Conservation (phyloP, 208 protist genomes). For the Leishmania braziliensis region DNA sequence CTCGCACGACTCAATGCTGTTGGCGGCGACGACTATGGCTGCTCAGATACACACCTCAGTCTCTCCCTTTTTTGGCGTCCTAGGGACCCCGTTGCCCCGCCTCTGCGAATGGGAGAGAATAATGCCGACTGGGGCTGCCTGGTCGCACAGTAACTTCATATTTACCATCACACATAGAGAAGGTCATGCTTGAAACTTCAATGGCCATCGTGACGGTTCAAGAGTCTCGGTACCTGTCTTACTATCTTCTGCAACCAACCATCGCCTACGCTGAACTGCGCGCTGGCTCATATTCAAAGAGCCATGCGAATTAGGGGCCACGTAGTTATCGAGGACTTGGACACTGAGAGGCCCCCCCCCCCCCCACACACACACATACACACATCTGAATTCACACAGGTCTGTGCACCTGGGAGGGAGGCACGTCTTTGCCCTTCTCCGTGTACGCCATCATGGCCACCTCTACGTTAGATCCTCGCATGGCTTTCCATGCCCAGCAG, state of each 20-base stretch:
- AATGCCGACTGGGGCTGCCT: background rate
- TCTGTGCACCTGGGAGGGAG: background rate
- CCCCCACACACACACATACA: background rate
- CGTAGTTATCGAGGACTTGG: background rate
- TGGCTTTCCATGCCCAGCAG: slow-evolving; percentile 80
- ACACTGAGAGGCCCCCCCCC: background rate
- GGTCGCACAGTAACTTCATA: background rate
- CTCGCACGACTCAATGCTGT: background rate
- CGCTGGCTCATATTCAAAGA: background rate
- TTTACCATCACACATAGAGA: background rate
- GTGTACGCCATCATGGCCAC: slow-evolving; percentile 44
- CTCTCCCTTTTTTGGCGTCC: background rate
- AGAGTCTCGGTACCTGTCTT: background rate
- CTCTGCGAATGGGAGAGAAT: background rate
- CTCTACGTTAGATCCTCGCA: slow-evolving; percentile 74
- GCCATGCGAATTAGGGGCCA: background rate
- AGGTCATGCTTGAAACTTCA: background rate
- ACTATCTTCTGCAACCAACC: background rate
- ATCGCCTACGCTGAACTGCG: background rate
- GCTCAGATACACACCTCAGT: background rate
- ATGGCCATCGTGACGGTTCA: background rate
- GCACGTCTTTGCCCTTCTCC: slow-evolving; percentile 1
- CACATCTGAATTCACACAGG: background rate
- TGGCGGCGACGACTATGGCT: background rate
- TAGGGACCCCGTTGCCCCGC: background rate